Percentiles rank a stretch among this genome's conserved stretches.
These are phyloP conservation scores for Boletus albobrunnescens DNA, from an alignment of 1,284 basidiomycete species.

Conservation along the genomic window DNA sequence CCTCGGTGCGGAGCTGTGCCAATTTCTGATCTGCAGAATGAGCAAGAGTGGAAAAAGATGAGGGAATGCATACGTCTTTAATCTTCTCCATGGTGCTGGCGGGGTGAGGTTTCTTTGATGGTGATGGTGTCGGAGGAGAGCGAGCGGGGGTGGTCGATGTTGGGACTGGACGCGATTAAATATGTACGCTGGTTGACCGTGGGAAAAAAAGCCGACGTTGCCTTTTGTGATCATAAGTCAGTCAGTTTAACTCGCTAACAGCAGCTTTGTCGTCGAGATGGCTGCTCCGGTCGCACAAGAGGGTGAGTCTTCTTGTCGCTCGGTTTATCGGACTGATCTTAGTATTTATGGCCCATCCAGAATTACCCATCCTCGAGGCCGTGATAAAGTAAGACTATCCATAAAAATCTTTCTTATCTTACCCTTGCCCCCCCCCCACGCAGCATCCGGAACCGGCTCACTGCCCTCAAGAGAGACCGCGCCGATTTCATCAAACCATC, in stretches of 20 bases:
- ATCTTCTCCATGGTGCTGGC: slow-evolving; percentile 65
- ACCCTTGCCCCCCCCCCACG: slow-evolving; percentile 26
- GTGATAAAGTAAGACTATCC: slow-evolving; percentile 86
- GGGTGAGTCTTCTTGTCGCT: slow-evolving; percentile 39
- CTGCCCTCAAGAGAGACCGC: slow-evolving; percentile 85
- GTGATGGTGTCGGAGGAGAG: not conserved
- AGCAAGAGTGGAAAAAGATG: slow-evolving; percentile 3
- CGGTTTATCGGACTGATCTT: not conserved
- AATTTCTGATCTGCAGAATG: slow-evolving; percentile 51
- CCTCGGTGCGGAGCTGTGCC: slow-evolving; percentile 75
- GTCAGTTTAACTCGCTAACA: no score
- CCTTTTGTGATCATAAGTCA: slow-evolving; percentile 38
- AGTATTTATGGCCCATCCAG: slow-evolving; percentile 41
- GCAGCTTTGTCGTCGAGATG: slow-evolving; percentile 42
- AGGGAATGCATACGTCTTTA: slow-evolving; percentile 46
- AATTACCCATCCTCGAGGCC: slow-evolving; percentile 92
- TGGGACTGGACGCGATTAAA: slow-evolving; percentile 20
- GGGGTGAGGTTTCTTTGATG: slow-evolving; percentile 4
- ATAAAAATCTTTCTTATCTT: no score
- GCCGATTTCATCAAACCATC: slow-evolving; percentile 86
- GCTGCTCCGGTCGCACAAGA: slow-evolving; percentile 68
- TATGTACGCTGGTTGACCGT: slow-evolving; percentile 13
- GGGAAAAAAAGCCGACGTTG: slow-evolving; percentile 27
- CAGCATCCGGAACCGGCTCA: slow-evolving; percentile 89
- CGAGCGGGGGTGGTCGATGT: not conserved